A percentile compares a stretch with the other conserved stretches of the same genome.
Evolutionary conservation across 1,284 basidiomycete species (phyloP).

Genomic region (Meripilus lineatus): DNA sequence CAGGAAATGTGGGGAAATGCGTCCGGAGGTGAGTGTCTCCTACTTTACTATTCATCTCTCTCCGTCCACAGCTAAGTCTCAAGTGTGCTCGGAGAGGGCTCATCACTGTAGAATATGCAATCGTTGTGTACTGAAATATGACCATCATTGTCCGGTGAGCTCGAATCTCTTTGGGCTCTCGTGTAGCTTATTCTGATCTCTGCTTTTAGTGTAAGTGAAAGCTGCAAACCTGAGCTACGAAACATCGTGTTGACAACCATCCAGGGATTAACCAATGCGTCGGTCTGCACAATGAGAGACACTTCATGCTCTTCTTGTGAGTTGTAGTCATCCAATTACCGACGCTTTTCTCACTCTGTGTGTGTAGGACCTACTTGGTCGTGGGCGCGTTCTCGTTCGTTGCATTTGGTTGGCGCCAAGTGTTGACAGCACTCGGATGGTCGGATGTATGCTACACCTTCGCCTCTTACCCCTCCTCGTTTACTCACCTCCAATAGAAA

Average conservation of each 20-base stretch:
- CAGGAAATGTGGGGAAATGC: constrained; percentile 61
- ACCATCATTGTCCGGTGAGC: constrained; percentile 90
- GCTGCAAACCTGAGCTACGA: constrained; percentile 10
- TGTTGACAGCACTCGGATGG: constrained; percentile 55
- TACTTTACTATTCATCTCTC: not conserved
- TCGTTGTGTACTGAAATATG: constrained; percentile 88
- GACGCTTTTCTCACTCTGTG: not conserved
- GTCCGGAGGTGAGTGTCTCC: constrained; percentile 71
- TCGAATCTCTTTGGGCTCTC: not conserved
- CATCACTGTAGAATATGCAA: constrained; percentile 97
- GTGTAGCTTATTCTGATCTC: constrained; percentile 3
- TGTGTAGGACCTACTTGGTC: constrained; percentile 68
- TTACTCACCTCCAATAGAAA: constrained; percentile 17
- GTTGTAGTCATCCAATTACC: constrained; percentile 19
- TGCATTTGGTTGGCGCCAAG: constrained; percentile 52
- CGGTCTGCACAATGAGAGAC: constrained; percentile 91
- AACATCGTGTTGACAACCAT: constrained; percentile 5
- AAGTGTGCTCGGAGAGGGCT: constrained; percentile 45
- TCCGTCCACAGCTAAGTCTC: not conserved
- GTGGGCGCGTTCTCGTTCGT: constrained; percentile 55
- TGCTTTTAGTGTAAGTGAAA: constrained; percentile 38
- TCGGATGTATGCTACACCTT: constrained; percentile 17
- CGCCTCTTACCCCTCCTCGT: constrained; percentile 3
- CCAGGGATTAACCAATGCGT: constrained; percentile 97
- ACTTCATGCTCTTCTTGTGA: constrained; percentile 94